These are phyloP conservation scores for Thelonectria discophora DNA, from an alignment of 2,329 filamentous ascomycete species.

Conservation along the genomic window DNA sequence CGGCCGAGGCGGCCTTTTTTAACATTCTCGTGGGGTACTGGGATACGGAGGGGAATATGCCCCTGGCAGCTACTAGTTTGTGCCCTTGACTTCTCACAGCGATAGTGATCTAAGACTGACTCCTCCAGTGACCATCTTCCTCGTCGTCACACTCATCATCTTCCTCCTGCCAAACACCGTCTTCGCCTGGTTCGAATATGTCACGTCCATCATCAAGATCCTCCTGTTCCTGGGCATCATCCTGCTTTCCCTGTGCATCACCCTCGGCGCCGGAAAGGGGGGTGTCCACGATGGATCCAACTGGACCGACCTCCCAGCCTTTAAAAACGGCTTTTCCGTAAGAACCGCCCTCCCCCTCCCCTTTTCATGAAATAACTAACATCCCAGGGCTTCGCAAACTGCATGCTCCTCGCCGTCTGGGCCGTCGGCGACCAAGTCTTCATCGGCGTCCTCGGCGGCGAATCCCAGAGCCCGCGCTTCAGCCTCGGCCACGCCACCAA, in stretches of 20 bases:
- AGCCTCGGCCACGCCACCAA: slow-evolving; percentile 33
- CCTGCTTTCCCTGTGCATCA: slow-evolving; percentile 8
- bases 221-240: slow-evolving; percentile 18
- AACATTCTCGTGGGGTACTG: slow-evolving; percentile 14
- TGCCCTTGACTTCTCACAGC: background rate
- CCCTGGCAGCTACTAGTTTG: slow-evolving; percentile 10
- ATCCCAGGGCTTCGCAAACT: slow-evolving; percentile 33
- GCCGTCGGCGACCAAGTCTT: slow-evolving; percentile 37
- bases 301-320: slow-evolving; percentile 9
- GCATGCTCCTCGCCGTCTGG: slow-evolving; percentile 32
- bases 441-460: slow-evolving; percentile 36
- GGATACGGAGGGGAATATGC: slow-evolving; percentile 4
- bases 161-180: slow-evolving; percentile 19
- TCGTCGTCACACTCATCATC: slow-evolving; percentile 7
- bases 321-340: slow-evolving; percentile 17
- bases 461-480: slow-evolving; percentile 28
- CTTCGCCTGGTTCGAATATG: slow-evolving; percentile 18
- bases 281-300: slow-evolving; percentile 10
- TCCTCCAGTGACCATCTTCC: slow-evolving; percentile 20
- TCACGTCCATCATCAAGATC: slow-evolving; percentile 20
- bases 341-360: background rate
- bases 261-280: slow-evolving; percentile 14
- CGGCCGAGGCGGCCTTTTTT: slow-evolving; percentile 23
- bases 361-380: background rate
- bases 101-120: background rate